These are phyloP conservation scores for Stephanodiscus triporus DNA, from an alignment of 108 stramenopile species.

Conservation along the genomic window DNA sequence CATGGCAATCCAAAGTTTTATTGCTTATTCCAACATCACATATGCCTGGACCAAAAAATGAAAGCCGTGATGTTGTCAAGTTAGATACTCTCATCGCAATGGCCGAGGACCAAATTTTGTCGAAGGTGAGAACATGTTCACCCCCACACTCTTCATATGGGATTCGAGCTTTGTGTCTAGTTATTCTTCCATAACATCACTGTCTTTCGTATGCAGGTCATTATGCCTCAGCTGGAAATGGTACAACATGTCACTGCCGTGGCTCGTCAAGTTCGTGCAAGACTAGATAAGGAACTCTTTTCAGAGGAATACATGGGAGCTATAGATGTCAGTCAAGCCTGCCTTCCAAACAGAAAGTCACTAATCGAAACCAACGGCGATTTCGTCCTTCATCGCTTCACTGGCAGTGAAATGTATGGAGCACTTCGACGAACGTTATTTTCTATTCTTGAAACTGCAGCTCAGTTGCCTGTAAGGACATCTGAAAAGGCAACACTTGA, in stretches of 20 bases:
- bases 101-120: constrained; percentile 22
- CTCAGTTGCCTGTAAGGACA: constrained; percentile 61
- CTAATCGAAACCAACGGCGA: constrained; percentile 64
- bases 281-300: constrained; percentile 55
- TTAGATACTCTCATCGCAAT: constrained; percentile 26
- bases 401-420: constrained; percentile 64
- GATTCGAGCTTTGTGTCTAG: background rate
- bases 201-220: constrained; percentile 39
- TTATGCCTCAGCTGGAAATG: constrained; percentile 59
- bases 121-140: constrained; percentile 25
- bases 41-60: background rate
- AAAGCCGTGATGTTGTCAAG: constrained; percentile 21
- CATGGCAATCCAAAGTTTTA: constrained; percentile 62
- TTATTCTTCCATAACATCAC: background rate
- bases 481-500: constrained; percentile 69
- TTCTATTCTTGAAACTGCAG: constrained; percentile 43
- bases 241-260: constrained; percentile 43
- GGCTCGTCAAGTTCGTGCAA: constrained; percentile 54
- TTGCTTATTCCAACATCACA: constrained; percentile 27
- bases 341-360: constrained; percentile 63
- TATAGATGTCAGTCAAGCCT: constrained; percentile 58
- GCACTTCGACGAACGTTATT: constrained; percentile 46
- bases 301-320: constrained; percentile 52
- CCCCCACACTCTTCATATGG: constrained; percentile 10
- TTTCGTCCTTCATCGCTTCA: constrained; percentile 70